A percentile compares a stretch with the other conserved stretches of the same genome.
Conservation (phyloP, 805 yeast species). For the Candida wancherniae region DNA sequence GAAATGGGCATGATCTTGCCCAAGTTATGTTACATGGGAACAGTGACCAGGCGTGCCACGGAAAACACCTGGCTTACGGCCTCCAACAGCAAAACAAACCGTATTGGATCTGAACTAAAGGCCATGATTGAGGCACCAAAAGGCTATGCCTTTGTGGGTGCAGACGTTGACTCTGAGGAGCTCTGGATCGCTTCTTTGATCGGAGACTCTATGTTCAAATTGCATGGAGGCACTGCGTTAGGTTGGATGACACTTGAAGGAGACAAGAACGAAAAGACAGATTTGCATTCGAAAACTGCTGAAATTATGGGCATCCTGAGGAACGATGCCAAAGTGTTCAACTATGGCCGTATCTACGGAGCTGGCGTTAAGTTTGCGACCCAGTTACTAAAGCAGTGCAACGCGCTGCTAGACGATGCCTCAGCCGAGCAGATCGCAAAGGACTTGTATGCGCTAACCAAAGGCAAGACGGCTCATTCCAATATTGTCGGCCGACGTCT, state of each 20-base stretch:
- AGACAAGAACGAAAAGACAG: conserved; percentile 85
- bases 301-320: conserved; percentile 81
- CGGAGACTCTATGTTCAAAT: conserved; percentile 83
- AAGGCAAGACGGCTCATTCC: conserved; percentile 47
- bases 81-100: conserved; percentile 77
- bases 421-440: conserved; percentile 66
- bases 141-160: conserved; percentile 92
- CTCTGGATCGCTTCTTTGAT: conserved; percentile 95
- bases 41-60: conserved; percentile 92
- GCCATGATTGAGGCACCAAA: conserved; percentile 80
- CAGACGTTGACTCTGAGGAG: conserved; percentile 98
- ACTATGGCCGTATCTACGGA: conserved; percentile 96
- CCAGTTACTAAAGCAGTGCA: conserved; percentile 76
- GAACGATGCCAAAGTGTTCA: conserved; percentile 90
- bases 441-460: conserved; percentile 71
- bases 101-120: conserved; percentile 92
- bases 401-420: conserved; percentile 59
- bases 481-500: conserved; percentile 24
- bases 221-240: conserved; percentile 94
- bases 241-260: conserved; percentile 99
- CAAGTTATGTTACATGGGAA: conserved; percentile 86
- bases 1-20: conserved; percentile 77
- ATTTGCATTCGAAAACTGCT: conserved; percentile 92
- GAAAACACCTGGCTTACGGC: conserved; percentile 98
- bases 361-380: conserved; percentile 93